phyloP scores from a whole-genome alignment of 176 grass and related monocot species.

The Thalia dealbata region DNA sequence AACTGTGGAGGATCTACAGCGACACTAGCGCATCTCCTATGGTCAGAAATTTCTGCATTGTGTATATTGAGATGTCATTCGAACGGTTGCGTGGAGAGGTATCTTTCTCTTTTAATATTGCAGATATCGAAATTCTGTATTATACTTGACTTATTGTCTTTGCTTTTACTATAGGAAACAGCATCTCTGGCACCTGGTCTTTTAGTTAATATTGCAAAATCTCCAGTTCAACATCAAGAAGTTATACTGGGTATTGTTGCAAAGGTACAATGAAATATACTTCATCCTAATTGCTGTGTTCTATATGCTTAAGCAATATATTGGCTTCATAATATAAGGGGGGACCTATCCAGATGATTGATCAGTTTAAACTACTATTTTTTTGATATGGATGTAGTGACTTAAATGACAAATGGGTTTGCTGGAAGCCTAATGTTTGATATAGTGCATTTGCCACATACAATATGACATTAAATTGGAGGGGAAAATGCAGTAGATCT shows the following conservation, averaged over 20 bases:
- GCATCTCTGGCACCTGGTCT: slow-evolving; percentile 62
- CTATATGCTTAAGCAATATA: background rate
- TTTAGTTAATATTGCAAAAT: slow-evolving; percentile 54
- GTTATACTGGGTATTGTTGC: slow-evolving; percentile 74
- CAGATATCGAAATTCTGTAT: background rate
- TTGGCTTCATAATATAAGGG: background rate
- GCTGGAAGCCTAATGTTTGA: too few species aligned
- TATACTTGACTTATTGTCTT: background rate
- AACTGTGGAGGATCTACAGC: slow-evolving; percentile 84
- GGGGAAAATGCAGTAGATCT: too few species aligned
- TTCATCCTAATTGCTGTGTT: background rate
- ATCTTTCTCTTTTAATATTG: background rate
- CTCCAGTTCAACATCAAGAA: slow-evolving; percentile 71
- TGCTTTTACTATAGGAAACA: slow-evolving; percentile 50
- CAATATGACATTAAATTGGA: too few species aligned
- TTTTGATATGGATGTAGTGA: background rate
- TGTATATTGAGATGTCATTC: slow-evolving; percentile 95
- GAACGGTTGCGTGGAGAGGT: slow-evolving; percentile 63
- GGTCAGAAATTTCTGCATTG: slow-evolving; percentile 68
- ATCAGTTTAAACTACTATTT: background rate
- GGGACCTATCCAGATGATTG: too few species aligned
- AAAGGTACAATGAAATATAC: slow-evolving; percentile 42
- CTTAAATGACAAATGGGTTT: too few species aligned
- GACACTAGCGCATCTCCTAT: slow-evolving; percentile 42
- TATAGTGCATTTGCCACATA: too few species aligned